Conservation (phyloP, 1,284 basidiomycete genomes). For the Trichosporon sp. region DNA sequence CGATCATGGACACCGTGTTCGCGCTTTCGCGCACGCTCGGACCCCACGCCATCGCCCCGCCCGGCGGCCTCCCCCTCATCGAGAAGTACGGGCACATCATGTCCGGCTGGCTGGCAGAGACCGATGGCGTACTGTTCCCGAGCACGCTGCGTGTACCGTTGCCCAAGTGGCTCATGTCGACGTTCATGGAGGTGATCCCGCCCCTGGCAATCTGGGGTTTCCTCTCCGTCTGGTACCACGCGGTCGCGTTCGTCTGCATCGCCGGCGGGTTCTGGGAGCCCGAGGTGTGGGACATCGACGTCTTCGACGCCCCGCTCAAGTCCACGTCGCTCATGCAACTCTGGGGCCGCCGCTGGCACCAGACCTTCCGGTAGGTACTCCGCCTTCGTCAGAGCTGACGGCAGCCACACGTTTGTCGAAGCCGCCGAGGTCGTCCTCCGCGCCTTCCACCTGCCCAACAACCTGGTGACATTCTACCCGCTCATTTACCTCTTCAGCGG, state of each 20-base stretch:
- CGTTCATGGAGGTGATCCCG: constrained; percentile 26
- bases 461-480: constrained; percentile 24
- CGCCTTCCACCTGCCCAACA: constrained; percentile 22
- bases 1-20: constrained; percentile 33
- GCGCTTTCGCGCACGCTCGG: constrained; percentile 27
- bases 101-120: neutral
- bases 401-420: constrained; percentile 42
- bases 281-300: constrained; percentile 39
- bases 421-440: constrained; percentile 27
- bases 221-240: constrained; percentile 39
- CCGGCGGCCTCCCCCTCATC: constrained; percentile 23
- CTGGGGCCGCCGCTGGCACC: constrained; percentile 50
- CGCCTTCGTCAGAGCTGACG: neutral
- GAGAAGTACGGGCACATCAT: constrained; percentile 30
- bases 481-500: constrained; percentile 43
- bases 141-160: neutral
- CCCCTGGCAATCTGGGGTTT: constrained; percentile 30
- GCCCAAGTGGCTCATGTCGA: constrained; percentile 18
- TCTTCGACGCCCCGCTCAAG: constrained; percentile 39
- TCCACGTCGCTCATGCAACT: constrained; percentile 44
- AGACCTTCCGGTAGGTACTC: constrained; percentile 20
- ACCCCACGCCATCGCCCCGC: constrained; percentile 8
- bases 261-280: constrained; percentile 31
- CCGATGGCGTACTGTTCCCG: neutral
- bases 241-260: constrained; percentile 25